phyloP scores from a whole-genome alignment of 495 filamentous ascomycete genomes.

The Annulohypoxylon bovei region DNA sequence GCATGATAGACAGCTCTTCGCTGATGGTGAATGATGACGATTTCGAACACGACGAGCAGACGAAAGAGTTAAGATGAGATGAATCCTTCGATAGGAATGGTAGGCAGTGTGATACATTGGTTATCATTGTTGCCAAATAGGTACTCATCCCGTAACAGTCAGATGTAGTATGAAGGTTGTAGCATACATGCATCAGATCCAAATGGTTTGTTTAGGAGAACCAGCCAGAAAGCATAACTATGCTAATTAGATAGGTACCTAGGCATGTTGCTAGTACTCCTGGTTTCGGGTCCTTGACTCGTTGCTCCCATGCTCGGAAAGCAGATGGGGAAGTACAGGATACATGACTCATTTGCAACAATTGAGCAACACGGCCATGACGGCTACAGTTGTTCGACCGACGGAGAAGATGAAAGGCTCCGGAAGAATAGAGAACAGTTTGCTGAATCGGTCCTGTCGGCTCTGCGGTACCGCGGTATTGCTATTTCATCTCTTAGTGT shows the following conservation, averaged over 20 bases:
- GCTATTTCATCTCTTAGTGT: background rate
- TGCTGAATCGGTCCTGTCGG: conserved; percentile 17
- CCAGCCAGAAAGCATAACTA: background rate
- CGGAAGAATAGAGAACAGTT: conserved; percentile 30
- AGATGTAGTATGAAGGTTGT: conserved; percentile 1
- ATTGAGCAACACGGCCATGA: conserved; percentile 2
- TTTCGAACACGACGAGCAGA: conserved; percentile 33
- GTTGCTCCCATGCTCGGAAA: background rate
- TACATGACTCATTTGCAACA: conserved; percentile 11
- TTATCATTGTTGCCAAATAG: background rate
- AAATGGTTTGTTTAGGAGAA: conserved; percentile 18
- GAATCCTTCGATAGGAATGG: conserved; percentile 14
- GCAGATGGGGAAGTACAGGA: conserved; percentile 24
- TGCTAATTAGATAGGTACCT: background rate
- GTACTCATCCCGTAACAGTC: conserved; percentile 10
- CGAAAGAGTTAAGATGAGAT: conserved; percentile 13
- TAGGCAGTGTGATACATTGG: conserved; percentile 1
- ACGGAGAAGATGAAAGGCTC: conserved; percentile 10
- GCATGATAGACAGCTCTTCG: conserved; percentile 20
- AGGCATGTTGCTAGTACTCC: conserved; percentile 16
- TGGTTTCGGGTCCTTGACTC: background rate
- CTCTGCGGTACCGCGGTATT: conserved; percentile 28
- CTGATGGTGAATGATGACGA: conserved; percentile 38
- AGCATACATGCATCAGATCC: conserved; percentile 26
- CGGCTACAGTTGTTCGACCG: conserved; percentile 35